Evolutionary conservation across 176 grass and related monocot genomes (phyloP), one percentile per base, ranked within the genome.

Genomic region (Phragmites australis): DNA sequence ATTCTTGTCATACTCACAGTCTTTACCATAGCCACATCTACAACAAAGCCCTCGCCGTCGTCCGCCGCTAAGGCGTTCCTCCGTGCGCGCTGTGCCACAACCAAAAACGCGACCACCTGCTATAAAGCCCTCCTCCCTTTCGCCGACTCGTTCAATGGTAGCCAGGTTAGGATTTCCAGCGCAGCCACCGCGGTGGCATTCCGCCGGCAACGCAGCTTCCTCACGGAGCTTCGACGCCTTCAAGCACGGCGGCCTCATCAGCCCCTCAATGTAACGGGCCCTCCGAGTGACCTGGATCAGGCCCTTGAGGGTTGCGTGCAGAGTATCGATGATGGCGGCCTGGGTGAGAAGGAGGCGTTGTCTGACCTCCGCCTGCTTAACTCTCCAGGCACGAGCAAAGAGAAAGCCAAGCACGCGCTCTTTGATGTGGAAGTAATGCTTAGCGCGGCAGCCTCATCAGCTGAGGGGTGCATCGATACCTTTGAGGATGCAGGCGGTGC

Each of bases 321-420:
- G 16, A 8, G 6, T n/a, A 7, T 34, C 0, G 17, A 9, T 1
- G 0, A 1, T 2, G 3, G 0, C 61, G 9, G 3, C 17, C 31
- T 39, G 6, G 7, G 0, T n/a, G 32, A 39, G 32, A 1, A 6
- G 7, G 0, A 5, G 15, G 3, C 32, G 5, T n/a, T 65, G 29
- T 40, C 7, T 65, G 18, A 3, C 8, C 3, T 65, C 17, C 17
- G 2, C 17, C 0, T 65, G 17, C 16, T 65, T 21, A 31, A 65
- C 5, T 34, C 18, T 11, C 19, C 2, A 1, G 18, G 17, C 7
- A 2, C 0, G 1, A 39, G 17, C 17, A 41, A 4, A 9, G 34
- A 65, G 0, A 9, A 65, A 2, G 18, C 2, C 6, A 1, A 11
- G 0, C 1, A 4, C 9, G 8, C 16, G 2, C 31, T 65, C 18